Evolutionary conservation across 352 stramenopile genomes (phyloP).

Genomic region (Globisporangium barbulae): DNA sequence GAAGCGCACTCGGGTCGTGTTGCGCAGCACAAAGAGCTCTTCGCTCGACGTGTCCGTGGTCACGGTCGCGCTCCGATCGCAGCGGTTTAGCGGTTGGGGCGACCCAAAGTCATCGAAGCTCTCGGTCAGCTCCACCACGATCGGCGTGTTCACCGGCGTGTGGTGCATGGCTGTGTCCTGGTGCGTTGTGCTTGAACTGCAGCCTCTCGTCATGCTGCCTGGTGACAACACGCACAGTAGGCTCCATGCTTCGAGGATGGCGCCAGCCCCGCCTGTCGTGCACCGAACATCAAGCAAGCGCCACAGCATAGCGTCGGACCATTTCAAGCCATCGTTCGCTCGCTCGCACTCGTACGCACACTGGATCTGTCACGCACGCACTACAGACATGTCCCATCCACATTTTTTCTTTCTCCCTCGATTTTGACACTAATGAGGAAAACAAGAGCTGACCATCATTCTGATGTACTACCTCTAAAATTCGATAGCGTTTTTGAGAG

Average conservation of each 20-base stretch:
- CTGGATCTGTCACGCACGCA: slow-evolving; percentile 8
- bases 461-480: neutral
- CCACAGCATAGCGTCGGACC: neutral
- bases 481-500: slow-evolving; percentile 2
- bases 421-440: neutral
- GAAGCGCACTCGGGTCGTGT: slow-evolving; percentile 31
- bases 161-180: neutral
- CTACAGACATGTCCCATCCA: neutral
- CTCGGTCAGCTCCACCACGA: slow-evolving; percentile 12
- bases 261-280: neutral
- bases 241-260: neutral
- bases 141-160: slow-evolving; percentile 1
- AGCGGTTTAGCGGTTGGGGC: neutral
- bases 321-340: neutral
- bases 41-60: slow-evolving; percentile 5
- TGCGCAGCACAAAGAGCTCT: slow-evolving; percentile 6
- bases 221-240: neutral
- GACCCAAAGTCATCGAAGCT: slow-evolving; percentile 5
- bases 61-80: slow-evolving; percentile 3
- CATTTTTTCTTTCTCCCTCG: neutral
- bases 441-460: neutral
- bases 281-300: neutral
- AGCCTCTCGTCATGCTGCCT: neutral
- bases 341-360: neutral
- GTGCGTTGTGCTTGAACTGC: neutral